phyloP scores from a whole-genome alignment of 306 rosid species.

The Cicer pinnatifidum region DNA sequence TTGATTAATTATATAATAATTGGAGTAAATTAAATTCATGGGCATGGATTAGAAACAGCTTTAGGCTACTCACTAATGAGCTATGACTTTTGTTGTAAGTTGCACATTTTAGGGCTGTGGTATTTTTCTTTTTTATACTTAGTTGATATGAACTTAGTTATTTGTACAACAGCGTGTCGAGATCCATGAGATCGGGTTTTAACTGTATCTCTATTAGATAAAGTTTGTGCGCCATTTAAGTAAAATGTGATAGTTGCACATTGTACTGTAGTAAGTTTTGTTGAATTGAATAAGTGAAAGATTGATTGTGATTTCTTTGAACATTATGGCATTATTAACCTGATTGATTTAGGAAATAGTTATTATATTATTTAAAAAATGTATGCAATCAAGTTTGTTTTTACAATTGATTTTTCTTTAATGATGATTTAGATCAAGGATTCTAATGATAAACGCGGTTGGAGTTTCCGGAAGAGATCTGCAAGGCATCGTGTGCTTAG shows the following conservation, averaged over 20 bases:
- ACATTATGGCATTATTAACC: neutral
- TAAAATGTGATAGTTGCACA: neutral
- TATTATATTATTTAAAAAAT: neutral
- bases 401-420: neutral
- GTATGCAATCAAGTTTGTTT: conserved; percentile 1
- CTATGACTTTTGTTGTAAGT: neutral
- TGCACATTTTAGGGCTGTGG: neutral
- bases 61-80: neutral
- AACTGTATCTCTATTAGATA: neutral
- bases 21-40: neutral
- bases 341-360: neutral
- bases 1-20: conserved; percentile 2
- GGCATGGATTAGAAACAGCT: neutral
- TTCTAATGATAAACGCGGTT: conserved; percentile 79
- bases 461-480: conserved; percentile 96
- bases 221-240: neutral
- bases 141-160: neutral
- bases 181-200: conserved; percentile 23
- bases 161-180: neutral
- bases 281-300: conserved; percentile 9
- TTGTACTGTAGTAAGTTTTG: conserved; percentile 25
- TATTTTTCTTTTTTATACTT: neutral
- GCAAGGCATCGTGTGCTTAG: conserved; percentile 87
- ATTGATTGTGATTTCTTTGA: neutral
- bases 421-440: conserved; percentile 60